These are phyloP conservation scores for Primulina eburnea DNA, from an alignment of 257 asterid genomes.

Conservation along the genomic window DNA sequence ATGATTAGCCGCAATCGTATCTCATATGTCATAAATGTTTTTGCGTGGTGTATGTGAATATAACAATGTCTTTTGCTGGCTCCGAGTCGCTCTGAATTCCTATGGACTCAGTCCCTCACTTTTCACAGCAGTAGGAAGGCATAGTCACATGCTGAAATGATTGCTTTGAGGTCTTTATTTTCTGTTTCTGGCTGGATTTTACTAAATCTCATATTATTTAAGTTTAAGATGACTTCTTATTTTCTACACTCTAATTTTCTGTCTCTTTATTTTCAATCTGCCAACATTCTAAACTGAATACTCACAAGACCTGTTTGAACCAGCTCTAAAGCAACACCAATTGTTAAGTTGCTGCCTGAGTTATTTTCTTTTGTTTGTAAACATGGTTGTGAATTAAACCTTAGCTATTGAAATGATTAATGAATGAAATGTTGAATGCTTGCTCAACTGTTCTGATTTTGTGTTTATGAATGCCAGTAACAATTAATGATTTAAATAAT, in stretches of 20 bases:
- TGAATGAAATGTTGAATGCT: slow-evolving; percentile 18
- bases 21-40: neutral
- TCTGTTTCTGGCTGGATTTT: neutral
- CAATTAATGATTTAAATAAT: neutral
- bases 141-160: too few species aligned
- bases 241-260: neutral
- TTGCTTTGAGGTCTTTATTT: too few species aligned
- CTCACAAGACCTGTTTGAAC: neutral
- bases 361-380: slow-evolving; percentile 14
- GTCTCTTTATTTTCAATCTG: neutral
- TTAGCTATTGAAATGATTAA: neutral
- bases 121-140: too few species aligned
- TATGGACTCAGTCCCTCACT: too few species aligned
- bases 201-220: neutral
- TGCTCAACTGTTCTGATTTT: slow-evolving; percentile 2
- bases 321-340: neutral
- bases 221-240: neutral
- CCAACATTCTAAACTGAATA: neutral
- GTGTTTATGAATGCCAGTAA: slow-evolving; percentile 4
- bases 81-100: too few species aligned
- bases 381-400: slow-evolving; percentile 15
- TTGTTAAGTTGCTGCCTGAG: neutral
- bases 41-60: neutral
- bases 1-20: neutral
- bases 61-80: neutral